Evolutionary conservation across 192 early-diverging fungal species (phyloP).

Genomic region (Gonapodya prolifera): DNA sequence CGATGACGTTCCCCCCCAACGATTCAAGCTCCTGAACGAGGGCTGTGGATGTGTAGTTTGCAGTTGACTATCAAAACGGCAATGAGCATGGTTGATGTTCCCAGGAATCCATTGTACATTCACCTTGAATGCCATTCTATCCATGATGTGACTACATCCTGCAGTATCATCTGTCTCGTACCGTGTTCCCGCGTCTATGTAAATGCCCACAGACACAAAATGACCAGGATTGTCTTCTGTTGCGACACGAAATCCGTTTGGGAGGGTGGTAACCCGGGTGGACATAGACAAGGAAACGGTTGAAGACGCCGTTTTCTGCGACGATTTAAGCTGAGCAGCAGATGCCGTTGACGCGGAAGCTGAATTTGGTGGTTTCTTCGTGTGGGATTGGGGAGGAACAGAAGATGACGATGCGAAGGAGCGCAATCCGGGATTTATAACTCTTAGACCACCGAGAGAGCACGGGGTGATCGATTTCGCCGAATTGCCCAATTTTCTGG

Average conservation of each 20-base stretch:
- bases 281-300: neutral
- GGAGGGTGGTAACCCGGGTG: conserved; percentile 52
- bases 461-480: no score
- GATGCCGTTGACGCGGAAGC: neutral
- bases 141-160: conserved; percentile 75
- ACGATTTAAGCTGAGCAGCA: neutral
- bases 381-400: neutral
- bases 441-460: no score
- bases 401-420: neutral
- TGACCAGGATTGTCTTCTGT: conserved; percentile 73
- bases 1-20: conserved; percentile 80
- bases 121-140: conserved; percentile 89
- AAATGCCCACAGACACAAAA: conserved; percentile 80
- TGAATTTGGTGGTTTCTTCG: neutral
- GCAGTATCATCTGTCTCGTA: conserved; percentile 58
- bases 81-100: neutral
- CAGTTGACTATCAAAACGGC: conserved; percentile 39
- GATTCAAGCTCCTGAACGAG: conserved; percentile 68
- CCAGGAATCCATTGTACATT: neutral
- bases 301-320: neutral
- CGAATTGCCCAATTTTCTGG: no score
- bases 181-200: conserved; percentile 80
- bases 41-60: conserved; percentile 47
- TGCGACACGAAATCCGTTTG: conserved; percentile 81
- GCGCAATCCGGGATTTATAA: neutral